Conservation (phyloP, 2,329 filamentous ascomycete genomes). For the Diatrype stigma region DNA sequence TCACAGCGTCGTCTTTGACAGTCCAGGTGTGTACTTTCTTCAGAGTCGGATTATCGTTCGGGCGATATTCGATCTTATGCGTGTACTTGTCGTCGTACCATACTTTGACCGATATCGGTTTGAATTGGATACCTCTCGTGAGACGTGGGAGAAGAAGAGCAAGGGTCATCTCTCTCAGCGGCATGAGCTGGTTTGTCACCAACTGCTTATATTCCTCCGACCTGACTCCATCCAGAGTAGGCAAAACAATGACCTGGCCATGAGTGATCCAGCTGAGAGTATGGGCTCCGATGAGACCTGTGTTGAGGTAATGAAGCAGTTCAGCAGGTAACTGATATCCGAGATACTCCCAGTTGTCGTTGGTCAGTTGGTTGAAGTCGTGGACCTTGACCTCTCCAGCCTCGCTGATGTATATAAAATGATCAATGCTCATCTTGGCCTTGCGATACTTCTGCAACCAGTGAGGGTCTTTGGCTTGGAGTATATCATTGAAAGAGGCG, state of each 20-base stretch:
- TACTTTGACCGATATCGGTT: conserved; percentile 69
- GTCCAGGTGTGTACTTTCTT: conserved; percentile 61
- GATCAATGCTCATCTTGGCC: conserved; percentile 78
- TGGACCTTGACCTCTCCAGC: conserved; percentile 75
- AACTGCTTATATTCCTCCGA: conserved; percentile 78
- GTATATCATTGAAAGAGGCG: conserved; percentile 73
- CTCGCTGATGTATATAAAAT: conserved; percentile 76
- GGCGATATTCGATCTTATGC: conserved; percentile 62
- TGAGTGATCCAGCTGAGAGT: conserved; percentile 80
- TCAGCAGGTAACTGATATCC: conserved; percentile 88
- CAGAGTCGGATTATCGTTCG: conserved; percentile 44
- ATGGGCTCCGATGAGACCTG: conserved; percentile 73
- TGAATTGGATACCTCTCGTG: conserved; percentile 78
- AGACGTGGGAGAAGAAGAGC: conserved; percentile 75
- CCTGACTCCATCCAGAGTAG: conserved; percentile 81
- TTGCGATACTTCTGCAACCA: conserved; percentile 87
- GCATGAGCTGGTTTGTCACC: conserved; percentile 68
- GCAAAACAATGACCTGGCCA: conserved; percentile 69
- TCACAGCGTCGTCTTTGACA: conserved; percentile 57
- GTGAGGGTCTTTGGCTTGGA: conserved; percentile 63
- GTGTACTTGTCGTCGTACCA: conserved; percentile 77
- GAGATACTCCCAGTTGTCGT: conserved; percentile 83
- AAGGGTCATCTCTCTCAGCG: conserved; percentile 71
- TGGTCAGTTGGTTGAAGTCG: conserved; percentile 68
- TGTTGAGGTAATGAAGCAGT: conserved; percentile 83